These are phyloP conservation scores for Debaryomyces psychrophilus DNA, from an alignment of 1,139 yeast genomes.

Conservation along the genomic window DNA sequence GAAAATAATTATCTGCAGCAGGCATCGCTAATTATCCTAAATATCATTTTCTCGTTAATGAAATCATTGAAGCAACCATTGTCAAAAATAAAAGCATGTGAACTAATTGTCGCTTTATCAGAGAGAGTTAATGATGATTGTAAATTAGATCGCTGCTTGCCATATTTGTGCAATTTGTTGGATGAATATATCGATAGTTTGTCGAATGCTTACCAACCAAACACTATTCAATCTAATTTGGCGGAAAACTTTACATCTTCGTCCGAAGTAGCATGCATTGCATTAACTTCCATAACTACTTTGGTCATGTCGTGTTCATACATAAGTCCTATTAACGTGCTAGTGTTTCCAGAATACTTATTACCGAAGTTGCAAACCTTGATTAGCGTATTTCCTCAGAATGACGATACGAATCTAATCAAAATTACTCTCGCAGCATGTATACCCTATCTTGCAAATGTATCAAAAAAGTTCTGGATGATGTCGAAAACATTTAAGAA, in stretches of 20 bases:
- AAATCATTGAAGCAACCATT: constrained; percentile 66
- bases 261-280: constrained; percentile 58
- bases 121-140: constrained; percentile 81
- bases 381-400: constrained; percentile 32
- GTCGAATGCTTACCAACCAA: constrained; percentile 11
- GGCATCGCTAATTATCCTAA: constrained; percentile 64
- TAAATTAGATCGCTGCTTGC: constrained; percentile 82
- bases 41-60: constrained; percentile 64
- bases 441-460: constrained; percentile 67
- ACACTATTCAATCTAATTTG: constrained; percentile 6
- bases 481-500: constrained; percentile 61
- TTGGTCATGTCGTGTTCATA: constrained; percentile 65
- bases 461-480: constrained; percentile 66
- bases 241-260: constrained; percentile 17
- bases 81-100: constrained; percentile 72
- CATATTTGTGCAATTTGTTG: constrained; percentile 62
- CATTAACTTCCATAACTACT: constrained; percentile 62
- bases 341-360: constrained; percentile 78
- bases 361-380: constrained; percentile 67
- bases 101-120: constrained; percentile 72
- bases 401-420: constrained; percentile 44
- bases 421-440: constrained; percentile 72
- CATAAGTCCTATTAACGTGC: constrained; percentile 74
- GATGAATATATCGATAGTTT: constrained; percentile 37
- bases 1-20: constrained; percentile 34